Evolutionary conservation across 1,284 basidiomycete species (phyloP), one percentile per base, ranked within the genome.

Genomic region (Leccinum holopus): DNA sequence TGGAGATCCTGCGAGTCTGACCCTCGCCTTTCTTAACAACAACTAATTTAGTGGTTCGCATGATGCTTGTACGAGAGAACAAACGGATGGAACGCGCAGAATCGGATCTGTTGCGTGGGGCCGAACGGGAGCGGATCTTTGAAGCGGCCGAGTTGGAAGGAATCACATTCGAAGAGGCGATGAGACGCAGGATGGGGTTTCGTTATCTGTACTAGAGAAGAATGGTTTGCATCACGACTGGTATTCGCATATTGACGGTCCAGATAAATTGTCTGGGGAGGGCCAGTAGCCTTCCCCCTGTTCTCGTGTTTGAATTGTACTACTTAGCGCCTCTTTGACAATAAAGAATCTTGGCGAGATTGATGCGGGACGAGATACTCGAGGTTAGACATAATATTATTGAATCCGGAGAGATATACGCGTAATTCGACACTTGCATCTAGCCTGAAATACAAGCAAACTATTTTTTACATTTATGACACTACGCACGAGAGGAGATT

Each of bases 91-190:
- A 81, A 53, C 78, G 70, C 57, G 79, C 81, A 60, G 81, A 85
- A 60, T 73, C 76, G 56, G 70, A 77, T 12, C 76, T 78, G 16
- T 69, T 84, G 70, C 67, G 78, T 63, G 79, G 75, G n/a, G 74
- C 78, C 3, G 75, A 81, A 63, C 73, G 77, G 28, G 68, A 73
- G 11, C 76, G 83, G 44, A 79, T 84, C 6, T 77, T 81, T 65
- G 81, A 83, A 62, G 82, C 82, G 5, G 82, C 83, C 10, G 72
- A 73, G 61, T 65, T 85, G 51, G 82, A 85, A 63, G 81, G 81
- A 3, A 78, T 85, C 12, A 80, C 80, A 0, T 81, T 84, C 54
- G 82, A 83, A 10, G 77, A 83, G 65, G 84, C 82, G 3, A 77
- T 84, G 72, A 79, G 79, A 65, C 78, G 78, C 59, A 75, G 81